Evolutionary conservation across 176 grass and related monocot genomes (phyloP), one percentile per base, ranked within the genome.

Genomic region (Poa annua): DNA sequence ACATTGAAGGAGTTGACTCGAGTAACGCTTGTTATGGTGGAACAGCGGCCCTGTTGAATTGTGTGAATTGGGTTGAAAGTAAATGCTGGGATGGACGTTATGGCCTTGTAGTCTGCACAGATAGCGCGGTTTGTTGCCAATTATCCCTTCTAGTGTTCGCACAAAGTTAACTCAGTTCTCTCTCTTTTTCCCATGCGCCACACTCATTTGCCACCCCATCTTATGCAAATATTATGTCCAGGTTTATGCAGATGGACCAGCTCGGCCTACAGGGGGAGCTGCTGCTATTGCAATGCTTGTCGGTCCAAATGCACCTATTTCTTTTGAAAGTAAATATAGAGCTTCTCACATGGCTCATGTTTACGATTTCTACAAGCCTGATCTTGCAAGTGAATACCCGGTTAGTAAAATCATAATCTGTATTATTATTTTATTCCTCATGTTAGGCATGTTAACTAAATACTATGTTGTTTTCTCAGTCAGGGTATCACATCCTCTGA

Each of bases 361-460:
- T 76, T 99, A 99, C 33, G 96, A 99, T 86, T 99, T 96, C 73
- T 99, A 99, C 85, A 99, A 96, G 84, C 96, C 96, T 42, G 87
- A 99, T 80, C 93, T 99, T 81, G 89, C 96, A 8, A 99, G 96
- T 72, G 96, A 99, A 96, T 99, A 96, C 53, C 96, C 96, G 83
- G 96, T 99, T 79, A 68, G 92, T 22, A 88, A 61, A 61, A 47
- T 25, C 77, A 76, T 52, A 24, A 33, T 32, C 85, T 54, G 12
- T 41, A 73, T 86, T 76, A 73, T 52, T 49, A 24, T 72, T 57
- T 34, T 66, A 77, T 33, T 73, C 53, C 65, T 75, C 59, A 12
- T 52, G 41, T 32, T 77, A 42, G 15, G 54, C 35, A 82, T 29
- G 29, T 29, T 29, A 29, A 29, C 29, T 29, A 29, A 29, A 29